Base-by-base conservation (phyloP, 805 yeast species). In the Tetrapisispora fleetii region DNA sequence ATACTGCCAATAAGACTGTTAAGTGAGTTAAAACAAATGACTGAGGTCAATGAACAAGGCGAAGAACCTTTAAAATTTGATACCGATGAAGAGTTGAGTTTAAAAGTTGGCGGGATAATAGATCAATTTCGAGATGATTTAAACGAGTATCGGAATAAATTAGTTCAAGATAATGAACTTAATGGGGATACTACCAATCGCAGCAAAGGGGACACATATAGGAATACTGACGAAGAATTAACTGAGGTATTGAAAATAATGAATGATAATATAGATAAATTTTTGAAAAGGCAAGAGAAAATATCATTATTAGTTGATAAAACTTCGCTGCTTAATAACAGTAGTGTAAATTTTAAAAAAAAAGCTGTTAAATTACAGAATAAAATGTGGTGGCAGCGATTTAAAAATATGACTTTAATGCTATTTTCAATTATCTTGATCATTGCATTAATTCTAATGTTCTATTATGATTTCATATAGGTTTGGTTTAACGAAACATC, bases 251-350 rank as follows among this genome's bases (percentile, higher is more conserved):
- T 66, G n/a, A 59, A 58, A 39, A 58, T 66, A 9, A 65, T 66
- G 70, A 66, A 65, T 51, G 68, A 65, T 49, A 66, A 66, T 47
- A 65, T 66, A 28, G 68, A 64, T 51, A 63, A 63, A 59, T 74
- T 88, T 24, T 68, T 87, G 55, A 80, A 79, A 54, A 75, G 96
- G 46, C 95, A 95, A 19, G 95, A 87, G 58, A 75, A 85, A 46
- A 78, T 87, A 50, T 77, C 79, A 54, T 65, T 76, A 37, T 71
- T 87, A 53, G 91, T 87, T 30, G 85, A 82, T 63, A 87, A 87
- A 63, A 88, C 96, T 1, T 83, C 84, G 52, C 73, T 80, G 47
- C 73, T 87, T 63, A 85, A 81, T 54, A 73, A 77, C 37, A 77
- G 79, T 35, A 78, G 93, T 9, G 76, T 72, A 66, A 75, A 82